Percentiles rank a stretch among this genome's conserved stretches.
phyloP scores from a whole-genome alignment of 208 protist genomes.

The Acanthamoeba royreba region DNA sequence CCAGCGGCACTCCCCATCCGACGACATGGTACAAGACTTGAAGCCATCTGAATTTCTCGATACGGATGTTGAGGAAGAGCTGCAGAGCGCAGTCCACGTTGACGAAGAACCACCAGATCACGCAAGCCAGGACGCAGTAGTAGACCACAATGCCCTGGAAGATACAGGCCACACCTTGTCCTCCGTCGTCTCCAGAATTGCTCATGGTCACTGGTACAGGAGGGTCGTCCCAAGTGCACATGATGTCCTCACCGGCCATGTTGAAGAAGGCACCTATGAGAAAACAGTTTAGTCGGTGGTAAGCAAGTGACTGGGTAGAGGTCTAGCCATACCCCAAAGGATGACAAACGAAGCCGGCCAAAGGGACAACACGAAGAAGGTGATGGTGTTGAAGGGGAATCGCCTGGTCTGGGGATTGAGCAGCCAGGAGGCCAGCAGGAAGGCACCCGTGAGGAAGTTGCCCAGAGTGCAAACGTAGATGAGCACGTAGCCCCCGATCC shows the following conservation, averaged over 20 bases:
- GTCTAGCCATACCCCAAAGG: background rate
- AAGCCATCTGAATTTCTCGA: background rate
- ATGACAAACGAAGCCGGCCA: background rate
- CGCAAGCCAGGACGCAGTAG: slow-evolving; percentile 2
- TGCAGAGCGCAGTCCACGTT: background rate
- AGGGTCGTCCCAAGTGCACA: background rate
- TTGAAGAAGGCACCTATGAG: background rate
- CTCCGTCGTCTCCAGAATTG: background rate
- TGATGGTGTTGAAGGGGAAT: background rate
- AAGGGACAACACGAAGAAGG: background rate
- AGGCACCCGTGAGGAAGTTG: background rate
- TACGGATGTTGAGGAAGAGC: background rate
- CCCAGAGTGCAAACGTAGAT: background rate
- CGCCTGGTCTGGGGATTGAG: slow-evolving; percentile 9
- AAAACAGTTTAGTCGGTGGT: background rate
- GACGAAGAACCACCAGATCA: slow-evolving; percentile 22
- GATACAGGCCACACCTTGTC: slow-evolving; percentile 3
- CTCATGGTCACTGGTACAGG: background rate
- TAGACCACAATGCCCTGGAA: background rate
- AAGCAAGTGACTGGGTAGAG: background rate
- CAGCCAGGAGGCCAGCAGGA: background rate
- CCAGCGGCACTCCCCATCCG: background rate
- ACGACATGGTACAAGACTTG: background rate
- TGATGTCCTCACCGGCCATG: background rate
- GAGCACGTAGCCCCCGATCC: background rate